Conservation (phyloP, 2,329 filamentous ascomycete species). For the Xylariaceae sp. region DNA sequence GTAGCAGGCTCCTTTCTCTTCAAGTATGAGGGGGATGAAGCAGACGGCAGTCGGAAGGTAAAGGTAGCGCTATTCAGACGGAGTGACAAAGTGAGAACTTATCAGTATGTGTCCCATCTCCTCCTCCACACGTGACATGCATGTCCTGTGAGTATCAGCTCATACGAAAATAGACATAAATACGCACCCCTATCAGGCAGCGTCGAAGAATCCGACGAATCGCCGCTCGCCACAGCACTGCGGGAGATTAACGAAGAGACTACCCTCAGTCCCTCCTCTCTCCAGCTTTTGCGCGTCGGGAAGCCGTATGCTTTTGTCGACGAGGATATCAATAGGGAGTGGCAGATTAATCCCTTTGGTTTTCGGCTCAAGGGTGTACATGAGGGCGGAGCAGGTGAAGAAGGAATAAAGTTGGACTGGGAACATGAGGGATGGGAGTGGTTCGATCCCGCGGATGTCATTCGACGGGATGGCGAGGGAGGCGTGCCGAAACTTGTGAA, state of each 20-base stretch:
- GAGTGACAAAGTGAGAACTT: constrained; percentile 58
- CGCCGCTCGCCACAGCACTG: constrained; percentile 56
- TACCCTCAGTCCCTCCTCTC: constrained; percentile 43
- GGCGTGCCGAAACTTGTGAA: constrained; percentile 58
- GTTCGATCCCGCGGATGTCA: constrained; percentile 51
- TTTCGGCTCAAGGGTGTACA: constrained; percentile 47
- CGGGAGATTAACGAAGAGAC: constrained; percentile 65
- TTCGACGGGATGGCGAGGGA: constrained; percentile 43
- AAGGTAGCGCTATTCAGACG: constrained; percentile 61
- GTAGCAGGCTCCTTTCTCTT: constrained; percentile 54
- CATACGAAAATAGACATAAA: constrained; percentile 41
- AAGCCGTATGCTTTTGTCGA: constrained; percentile 59
- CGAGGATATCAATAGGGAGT: constrained; percentile 50
- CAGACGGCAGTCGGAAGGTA: constrained; percentile 34
- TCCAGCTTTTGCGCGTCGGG: constrained; percentile 54
- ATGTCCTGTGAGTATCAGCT: background rate
- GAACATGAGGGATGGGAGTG: constrained; percentile 60
- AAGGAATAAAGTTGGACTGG: constrained; percentile 56
- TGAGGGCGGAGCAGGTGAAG: constrained; percentile 38
- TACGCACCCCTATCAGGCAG: constrained; percentile 62
- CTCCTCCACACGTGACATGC: background rate
- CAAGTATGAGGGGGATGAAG: constrained; percentile 33
- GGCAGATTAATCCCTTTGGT: constrained; percentile 63
- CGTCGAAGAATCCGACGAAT: constrained; percentile 52
- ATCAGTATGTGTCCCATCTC: constrained; percentile 45